Evolutionary conservation across 1,284 basidiomycete species (phyloP).

Genomic region (Mycosarcoma maydis): DNA sequence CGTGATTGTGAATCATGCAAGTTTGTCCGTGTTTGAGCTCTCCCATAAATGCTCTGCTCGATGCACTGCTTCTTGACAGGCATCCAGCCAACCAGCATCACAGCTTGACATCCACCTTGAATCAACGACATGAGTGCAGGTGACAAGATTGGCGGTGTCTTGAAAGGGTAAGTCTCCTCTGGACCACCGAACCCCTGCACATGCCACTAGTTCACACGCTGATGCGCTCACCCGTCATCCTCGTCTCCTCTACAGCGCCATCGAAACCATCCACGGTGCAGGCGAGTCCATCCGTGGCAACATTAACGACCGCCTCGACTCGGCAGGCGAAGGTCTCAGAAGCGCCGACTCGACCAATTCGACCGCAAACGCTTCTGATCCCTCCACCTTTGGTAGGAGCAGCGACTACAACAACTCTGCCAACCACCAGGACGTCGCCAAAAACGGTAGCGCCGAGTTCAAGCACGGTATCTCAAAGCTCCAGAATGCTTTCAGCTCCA

Average conservation of each 20-base stretch:
- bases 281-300: constrained; percentile 56
- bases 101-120: too few species aligned
- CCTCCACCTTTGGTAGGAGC: constrained; percentile 15
- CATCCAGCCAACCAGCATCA: not conserved
- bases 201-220: not conserved
- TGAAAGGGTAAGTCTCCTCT: constrained; percentile 53
- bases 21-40: not conserved
- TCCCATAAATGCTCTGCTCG: too few species aligned
- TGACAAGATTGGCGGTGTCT: constrained; percentile 43
- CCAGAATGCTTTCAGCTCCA: constrained; percentile 1
- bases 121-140: constrained; percentile 16
- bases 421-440: constrained; percentile 20
- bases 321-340: constrained; percentile 46
- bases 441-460: constrained; percentile 30
- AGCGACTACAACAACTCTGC: constrained; percentile 18
- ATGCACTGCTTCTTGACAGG: too few species aligned
- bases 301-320: constrained; percentile 50
- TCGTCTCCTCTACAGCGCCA: constrained; percentile 22
- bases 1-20: too few species aligned
- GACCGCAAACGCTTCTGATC: not conserved
- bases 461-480: constrained; percentile 23
- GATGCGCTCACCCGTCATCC: too few species aligned
- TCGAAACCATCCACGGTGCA: constrained; percentile 45
- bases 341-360: constrained; percentile 2
- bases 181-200: not conserved